A percentile compares a stretch with the other conserved stretches of the same genome.
These are phyloP conservation scores for Aspergillus alliaceus DNA, from an alignment of 2,329 filamentous ascomycete species.

Conservation along the genomic window DNA sequence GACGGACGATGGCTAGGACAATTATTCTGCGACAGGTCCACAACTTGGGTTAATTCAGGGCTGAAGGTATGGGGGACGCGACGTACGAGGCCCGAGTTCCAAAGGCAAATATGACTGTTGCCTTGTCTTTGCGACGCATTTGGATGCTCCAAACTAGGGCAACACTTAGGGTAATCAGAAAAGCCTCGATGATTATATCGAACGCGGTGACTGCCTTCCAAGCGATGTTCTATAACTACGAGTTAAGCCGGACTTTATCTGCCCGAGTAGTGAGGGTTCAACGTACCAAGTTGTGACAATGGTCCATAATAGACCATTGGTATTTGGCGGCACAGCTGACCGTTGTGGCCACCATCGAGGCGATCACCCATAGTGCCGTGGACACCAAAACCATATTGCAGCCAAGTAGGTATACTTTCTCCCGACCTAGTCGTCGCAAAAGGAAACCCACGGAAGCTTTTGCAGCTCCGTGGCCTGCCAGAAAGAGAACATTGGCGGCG, in stretches of 20 bases:
- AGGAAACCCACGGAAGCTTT: conserved; percentile 30
- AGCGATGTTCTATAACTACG: conserved; percentile 12
- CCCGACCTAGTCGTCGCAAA: conserved; percentile 25
- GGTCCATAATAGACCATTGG: not conserved
- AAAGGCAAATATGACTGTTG: conserved; percentile 18
- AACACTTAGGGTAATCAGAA: conserved; percentile 19
- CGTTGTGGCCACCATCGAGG: conserved; percentile 18
- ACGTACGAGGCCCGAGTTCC: conserved; percentile 12
- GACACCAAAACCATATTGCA: conserved; percentile 12
- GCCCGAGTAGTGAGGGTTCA: not conserved
- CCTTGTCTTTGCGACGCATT: conserved; percentile 17
- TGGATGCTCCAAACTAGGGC: conserved; percentile 25
- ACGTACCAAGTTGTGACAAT: conserved; percentile 5
- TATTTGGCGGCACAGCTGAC: not conserved
- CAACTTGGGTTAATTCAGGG: not conserved
- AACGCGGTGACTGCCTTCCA: conserved; percentile 43
- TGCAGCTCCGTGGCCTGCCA: conserved; percentile 25
- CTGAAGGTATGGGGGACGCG: not conserved
- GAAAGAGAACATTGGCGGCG: conserved; percentile 24
- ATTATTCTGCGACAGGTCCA: conserved; percentile 13
- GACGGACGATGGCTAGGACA: conserved; percentile 33
- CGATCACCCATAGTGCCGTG: conserved; percentile 20
- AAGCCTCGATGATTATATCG: conserved; percentile 33
- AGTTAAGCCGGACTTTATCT: not conserved
- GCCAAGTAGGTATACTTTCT: conserved; percentile 16